Evolutionary conservation across 345 rosid species (phyloP).

Genomic region (Odontarrhena argentea): DNA sequence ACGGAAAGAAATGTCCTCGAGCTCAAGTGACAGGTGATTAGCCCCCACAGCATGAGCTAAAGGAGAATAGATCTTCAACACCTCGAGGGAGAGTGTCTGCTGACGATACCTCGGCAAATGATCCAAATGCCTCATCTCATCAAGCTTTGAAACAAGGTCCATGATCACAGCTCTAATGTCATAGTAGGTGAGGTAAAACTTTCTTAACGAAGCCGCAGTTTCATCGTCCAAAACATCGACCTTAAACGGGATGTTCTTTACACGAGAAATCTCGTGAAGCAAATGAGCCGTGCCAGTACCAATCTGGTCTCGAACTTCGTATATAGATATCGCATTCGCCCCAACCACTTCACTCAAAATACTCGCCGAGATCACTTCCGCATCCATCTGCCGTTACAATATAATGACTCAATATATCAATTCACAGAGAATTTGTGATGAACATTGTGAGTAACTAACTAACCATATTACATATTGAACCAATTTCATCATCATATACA

Average conservation of each 20-base stretch:
- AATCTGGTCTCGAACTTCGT: conserved; percentile 64
- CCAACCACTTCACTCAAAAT: conserved; percentile 67
- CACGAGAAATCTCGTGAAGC: conserved; percentile 77
- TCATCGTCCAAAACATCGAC: conserved; percentile 76
- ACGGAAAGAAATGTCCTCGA: conserved; percentile 82
- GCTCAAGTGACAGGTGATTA: conserved; percentile 66
- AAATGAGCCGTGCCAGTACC: conserved; percentile 84
- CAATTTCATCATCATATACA: not conserved
- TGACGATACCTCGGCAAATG: conserved; percentile 78
- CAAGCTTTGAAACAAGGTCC: conserved; percentile 77
- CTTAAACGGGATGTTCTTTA: conserved; percentile 66
- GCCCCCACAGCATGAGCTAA: conserved; percentile 85
- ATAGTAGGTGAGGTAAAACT: conserved; percentile 85
- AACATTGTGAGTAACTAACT: conserved; percentile 13
- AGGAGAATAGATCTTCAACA: conserved; percentile 78
- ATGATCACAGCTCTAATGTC: conserved; percentile 85
- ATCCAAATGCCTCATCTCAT: conserved; percentile 82
- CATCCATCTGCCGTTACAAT: conserved; percentile 72
- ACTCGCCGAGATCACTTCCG: conserved; percentile 94
- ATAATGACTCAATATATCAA: not conserved
- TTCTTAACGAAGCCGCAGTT: conserved; percentile 70
- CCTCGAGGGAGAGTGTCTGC: conserved; percentile 73
- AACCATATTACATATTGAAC: not conserved
- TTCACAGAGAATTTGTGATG: not conserved
- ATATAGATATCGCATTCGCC: conserved; percentile 60